Evolutionary conservation across 352 stramenopile genomes (phyloP), one percentile per base, ranked within the genome.

Genomic region (Aphanomyces euteiches): DNA sequence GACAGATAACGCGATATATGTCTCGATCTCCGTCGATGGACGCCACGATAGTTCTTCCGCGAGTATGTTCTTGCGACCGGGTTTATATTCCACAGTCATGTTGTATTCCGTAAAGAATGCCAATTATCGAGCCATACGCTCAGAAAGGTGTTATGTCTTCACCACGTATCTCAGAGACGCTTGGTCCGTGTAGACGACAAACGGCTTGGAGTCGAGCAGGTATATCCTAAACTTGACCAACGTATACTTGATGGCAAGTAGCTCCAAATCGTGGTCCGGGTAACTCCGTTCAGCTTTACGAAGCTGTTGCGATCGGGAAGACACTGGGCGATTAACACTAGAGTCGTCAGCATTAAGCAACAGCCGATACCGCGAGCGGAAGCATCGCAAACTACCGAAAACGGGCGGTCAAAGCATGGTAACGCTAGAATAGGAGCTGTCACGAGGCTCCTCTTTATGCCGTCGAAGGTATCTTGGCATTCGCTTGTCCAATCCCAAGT

Each of bases 331-430:
- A 43, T 80, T 66, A 3, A 17, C 41, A 2, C 37, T 58, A n/a
- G 39, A 41, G 65, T 66, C 53, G 61, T 66, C 0, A 56, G 45
- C 45, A 53, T 53, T 53, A 53, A 53, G 45, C 13, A 53, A 19
- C 45, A 67, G 0, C 71, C 68, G 10, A 80, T 80, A 0, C 57
- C 75, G 56, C 72, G 73, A 47, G 66, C 70, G 12, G 47, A 68
- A 0, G 70, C 66, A 57, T 75, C 74, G 54, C 74, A 78, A 1
- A 78, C 74, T 0, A 79, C 74, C 19, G 57, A 48, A n/a, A 79
- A 50, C 19, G 45, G 38, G 13, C n/a, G 13, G n/a, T 15, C 45
- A 19, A 53, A 53, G 1, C n/a, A 1, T 19, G 45, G 45, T 15
- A 53, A 19, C 13, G 45, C 45, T 19, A 53, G 13, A 19, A 53